Base-by-base conservation (phyloP, 2,329 filamentous ascomycete species). In the Akanthomyces lecanii region DNA sequence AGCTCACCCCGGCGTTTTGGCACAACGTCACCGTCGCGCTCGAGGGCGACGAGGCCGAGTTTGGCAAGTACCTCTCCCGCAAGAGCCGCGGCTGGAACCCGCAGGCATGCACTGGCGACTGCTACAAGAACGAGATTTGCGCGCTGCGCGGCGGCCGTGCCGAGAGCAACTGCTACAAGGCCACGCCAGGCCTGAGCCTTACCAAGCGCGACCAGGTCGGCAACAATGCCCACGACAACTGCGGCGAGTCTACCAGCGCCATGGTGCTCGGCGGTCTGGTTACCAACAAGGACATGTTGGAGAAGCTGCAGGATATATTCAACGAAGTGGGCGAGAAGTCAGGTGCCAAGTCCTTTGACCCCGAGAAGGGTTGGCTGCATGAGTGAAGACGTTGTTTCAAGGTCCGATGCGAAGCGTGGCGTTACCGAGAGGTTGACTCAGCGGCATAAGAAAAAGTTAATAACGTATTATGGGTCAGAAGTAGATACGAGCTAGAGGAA, bases 1-100 rank as follows among this genome's bases (percentile, higher is more conserved):
- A 86, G 66, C 77, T 88, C 40, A 82, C 80, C 1, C 80, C 83
- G 0, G 79, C 79, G 1, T 86, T 86, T 71, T 87, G 84, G 84
- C 84, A 86, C 69, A 79, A 82, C 66, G 75, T 86, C 23, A 86
- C 84, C 1, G 73, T 73, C 1, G 69, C 74, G 4, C 78, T 86
- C 56, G 79, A 82, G 64, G 66, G 63, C 5, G 71, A 83, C 61
- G 66, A 76, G 2, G 64, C 68, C 0, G 70, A 76, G 1, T 85
- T 86, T 66, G 72, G 78, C 18, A 73, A 71, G 3, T 86, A 79
- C 69, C 76, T 78, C 55, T 69, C 73, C 0, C 75, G 82, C 62
- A 82, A 81, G 64, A 77, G 74, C 11, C 76, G 84, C 6, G 81
- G 81, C 4, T 81, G 77, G 72, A 71, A 72, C 5, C 69, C 73